These are phyloP conservation scores for Oryza glaberrima DNA, from an alignment of 176 grass and related monocot species.

Conservation along the genomic window DNA sequence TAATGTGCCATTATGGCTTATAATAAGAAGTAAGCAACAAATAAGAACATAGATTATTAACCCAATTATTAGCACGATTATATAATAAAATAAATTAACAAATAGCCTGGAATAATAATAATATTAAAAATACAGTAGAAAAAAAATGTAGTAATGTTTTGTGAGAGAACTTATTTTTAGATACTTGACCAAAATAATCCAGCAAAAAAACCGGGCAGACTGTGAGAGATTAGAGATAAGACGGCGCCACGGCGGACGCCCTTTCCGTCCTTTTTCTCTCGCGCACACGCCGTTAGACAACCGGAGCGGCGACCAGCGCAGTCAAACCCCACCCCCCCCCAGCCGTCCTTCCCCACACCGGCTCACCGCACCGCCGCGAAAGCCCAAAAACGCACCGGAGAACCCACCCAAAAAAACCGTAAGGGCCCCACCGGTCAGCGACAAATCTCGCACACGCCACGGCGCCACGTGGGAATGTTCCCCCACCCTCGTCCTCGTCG, in stretches of 20 bases:
- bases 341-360: too few species aligned
- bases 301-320: not conserved
- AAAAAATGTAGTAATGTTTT: too few species aligned
- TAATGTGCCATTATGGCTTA: too few species aligned
- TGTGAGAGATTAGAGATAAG: not conserved
- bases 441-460: not conserved
- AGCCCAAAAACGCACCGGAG: slow-evolving; percentile 7
- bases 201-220: too few species aligned
- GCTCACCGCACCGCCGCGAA: not conserved
- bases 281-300: not conserved
- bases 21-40: too few species aligned
- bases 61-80: too few species aligned
- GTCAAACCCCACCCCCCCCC: not conserved
- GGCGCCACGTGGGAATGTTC: slow-evolving; percentile 32
- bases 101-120: too few species aligned
- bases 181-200: too few species aligned
- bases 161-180: too few species aligned
- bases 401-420: not conserved
- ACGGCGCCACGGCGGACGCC: not conserved
- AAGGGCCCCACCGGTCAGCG: not conserved
- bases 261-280: slow-evolving; percentile 17
- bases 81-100: too few species aligned
- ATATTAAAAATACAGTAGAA: too few species aligned
- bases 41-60: too few species aligned
- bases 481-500: slow-evolving; percentile 2